Base-by-base conservation (phyloP, 768 basidiomycete genomes). In the Mycena albidolilacea region DNA sequence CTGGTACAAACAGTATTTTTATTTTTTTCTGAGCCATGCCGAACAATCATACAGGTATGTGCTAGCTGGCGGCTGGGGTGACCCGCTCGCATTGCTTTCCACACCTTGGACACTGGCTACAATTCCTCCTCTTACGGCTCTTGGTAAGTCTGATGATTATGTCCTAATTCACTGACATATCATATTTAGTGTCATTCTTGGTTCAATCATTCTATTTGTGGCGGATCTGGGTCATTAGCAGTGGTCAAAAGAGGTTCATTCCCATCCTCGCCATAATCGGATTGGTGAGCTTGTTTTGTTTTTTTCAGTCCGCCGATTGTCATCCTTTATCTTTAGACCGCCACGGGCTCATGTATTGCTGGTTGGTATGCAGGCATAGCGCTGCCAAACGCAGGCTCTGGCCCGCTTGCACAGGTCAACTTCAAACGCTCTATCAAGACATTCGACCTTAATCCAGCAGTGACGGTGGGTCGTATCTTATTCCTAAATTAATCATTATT, bases 81-180 rank as follows among this genome's bases (percentile, higher is more conserved):
- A 65, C 39, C 52, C 37, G 38, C 12, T 65, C 7, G 64, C 64
- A 41, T 54, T 65, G 39, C 52, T 55, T 55, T 65, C 52, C 21
- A 65, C 64, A 43, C 64, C 64, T 55, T 65, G 64, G 64, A 65
- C 64, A 43, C 39, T 65, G 39, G 64, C 52, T 65, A 43, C 64
- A 43, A 5, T 57, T 55, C 52, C 64, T 41, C 64, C 64, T 55
- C 64, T 65, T 65, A 65, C 64, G 38, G 64, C 64, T 43, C 52
- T 55, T 43, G 64, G 64, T 65, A 65, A 41, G 39, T 38, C 62
- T 17, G 6, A 64, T 37, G 43, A 65, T 65, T 55, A 52, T 43
- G 52, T 54, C 39, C n/a, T 23, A 30, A 23, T 54, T 21, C 64
- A 4, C 46, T 37, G 50, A 65, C 50, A 23, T 41, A 39, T 9